These are phyloP conservation scores for Citrus australasica DNA, from an alignment of 345 rosid species.

Conservation along the genomic window DNA sequence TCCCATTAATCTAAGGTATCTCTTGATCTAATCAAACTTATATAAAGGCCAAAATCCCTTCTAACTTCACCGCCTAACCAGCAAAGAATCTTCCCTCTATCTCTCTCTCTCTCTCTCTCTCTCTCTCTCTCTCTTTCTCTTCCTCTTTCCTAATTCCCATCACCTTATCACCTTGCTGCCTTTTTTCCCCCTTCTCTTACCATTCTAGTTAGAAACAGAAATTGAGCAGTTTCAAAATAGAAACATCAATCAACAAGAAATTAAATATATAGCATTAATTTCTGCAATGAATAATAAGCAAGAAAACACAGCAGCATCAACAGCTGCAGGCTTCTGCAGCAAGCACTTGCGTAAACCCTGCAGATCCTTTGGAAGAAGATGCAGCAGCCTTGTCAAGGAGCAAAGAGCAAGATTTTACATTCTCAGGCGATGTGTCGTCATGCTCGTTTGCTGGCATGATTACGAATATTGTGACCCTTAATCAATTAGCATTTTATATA, in stretches of 20 bases:
- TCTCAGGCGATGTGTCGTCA: constrained; percentile 53
- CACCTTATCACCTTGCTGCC: too few relatives aligned
- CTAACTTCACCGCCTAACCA: constrained; percentile 14
- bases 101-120: neutral
- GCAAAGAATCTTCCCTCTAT: neutral
- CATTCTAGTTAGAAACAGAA: neutral
- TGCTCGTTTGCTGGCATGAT: constrained; percentile 66
- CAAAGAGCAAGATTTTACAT: constrained; percentile 60
- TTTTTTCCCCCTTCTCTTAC: neutral
- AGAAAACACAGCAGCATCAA: constrained; percentile 11
- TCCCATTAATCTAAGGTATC: neutral
- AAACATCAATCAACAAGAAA: neutral
- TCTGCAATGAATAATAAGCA: constrained; percentile 12
- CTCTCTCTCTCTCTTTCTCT: constrained; percentile 2
- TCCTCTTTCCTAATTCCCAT: too few relatives aligned
- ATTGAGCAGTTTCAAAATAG: neutral
- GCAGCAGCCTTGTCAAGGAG: constrained; percentile 48
- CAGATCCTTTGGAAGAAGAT: constrained; percentile 37
- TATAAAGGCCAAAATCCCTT: constrained; percentile 27
- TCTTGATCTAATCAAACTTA: constrained; percentile 16
- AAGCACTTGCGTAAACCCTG: constrained; percentile 34
- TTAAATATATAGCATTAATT: neutral
- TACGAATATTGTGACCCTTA: constrained; percentile 32
- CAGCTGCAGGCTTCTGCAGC: constrained; percentile 17
- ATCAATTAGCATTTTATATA: neutral